Percentiles rank a stretch among this genome's conserved stretches.
phyloP scores from a whole-genome alignment of 2,329 filamentous ascomycete species.

The Aspergillus flavus region DNA sequence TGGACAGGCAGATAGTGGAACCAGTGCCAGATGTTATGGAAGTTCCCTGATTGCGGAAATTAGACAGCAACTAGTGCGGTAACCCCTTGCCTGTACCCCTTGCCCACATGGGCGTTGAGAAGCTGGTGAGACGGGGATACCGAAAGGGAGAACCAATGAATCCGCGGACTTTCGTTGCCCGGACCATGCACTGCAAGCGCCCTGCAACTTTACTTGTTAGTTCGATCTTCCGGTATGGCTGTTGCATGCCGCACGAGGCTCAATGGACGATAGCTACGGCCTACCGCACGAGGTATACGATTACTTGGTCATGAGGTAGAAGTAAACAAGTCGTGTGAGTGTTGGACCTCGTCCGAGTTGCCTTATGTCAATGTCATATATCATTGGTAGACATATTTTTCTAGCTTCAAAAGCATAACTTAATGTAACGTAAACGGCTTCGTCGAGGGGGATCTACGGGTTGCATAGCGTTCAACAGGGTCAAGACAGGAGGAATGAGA shows the following conservation, averaged over 20 bases:
- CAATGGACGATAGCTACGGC: background rate
- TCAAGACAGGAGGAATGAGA: conserved; percentile 21
- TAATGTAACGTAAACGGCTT: conserved; percentile 11
- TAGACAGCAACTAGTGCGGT: conserved; percentile 7
- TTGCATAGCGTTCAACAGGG: conserved; percentile 16
- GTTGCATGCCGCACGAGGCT: conserved; percentile 18
- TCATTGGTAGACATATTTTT: background rate
- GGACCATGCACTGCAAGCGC: conserved; percentile 12
- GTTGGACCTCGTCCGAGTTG: background rate
- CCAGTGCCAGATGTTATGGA: background rate
- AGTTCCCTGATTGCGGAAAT: conserved; percentile 18
- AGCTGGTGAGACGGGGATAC: background rate
- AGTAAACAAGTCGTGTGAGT: background rate
- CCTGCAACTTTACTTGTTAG: conserved; percentile 15
- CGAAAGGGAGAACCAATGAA: conserved; percentile 1
- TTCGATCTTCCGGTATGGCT: conserved; percentile 11
- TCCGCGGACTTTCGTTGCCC: conserved; percentile 10
- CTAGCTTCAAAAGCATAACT: background rate
- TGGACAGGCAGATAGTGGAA: background rate
- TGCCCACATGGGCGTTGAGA: conserved; percentile 14
- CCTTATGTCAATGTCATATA: background rate
- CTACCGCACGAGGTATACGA: background rate
- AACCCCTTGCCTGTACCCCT: conserved; percentile 14
- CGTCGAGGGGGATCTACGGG: background rate
- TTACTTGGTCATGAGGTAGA: background rate